Conservation (phyloP, 139 green algal genomes). For the Chlorella sp. region DNA sequence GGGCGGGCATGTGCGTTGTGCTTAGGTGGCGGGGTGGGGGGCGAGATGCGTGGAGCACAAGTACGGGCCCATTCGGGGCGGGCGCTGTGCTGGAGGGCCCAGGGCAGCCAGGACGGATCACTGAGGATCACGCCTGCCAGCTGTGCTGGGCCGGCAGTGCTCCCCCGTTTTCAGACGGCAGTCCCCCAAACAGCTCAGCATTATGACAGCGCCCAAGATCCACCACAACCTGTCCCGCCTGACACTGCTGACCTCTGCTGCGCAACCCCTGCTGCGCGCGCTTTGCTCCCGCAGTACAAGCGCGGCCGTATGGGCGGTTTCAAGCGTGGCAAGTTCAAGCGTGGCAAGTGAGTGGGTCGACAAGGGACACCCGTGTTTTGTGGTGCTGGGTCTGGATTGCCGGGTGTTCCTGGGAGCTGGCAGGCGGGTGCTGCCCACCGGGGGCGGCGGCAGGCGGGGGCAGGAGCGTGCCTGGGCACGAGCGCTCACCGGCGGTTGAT, state of each 20-base stretch:
- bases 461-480: not conserved
- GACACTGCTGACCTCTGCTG: not conserved
- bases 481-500: not conserved
- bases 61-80: too few species aligned
- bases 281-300: slow-evolving; percentile 19
- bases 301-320: slow-evolving; percentile 7
- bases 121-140: too few species aligned
- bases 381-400: too few species aligned
- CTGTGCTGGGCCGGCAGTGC: too few species aligned
- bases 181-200: too few species aligned
- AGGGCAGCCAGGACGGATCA: too few species aligned
- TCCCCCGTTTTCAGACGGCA: too few species aligned
- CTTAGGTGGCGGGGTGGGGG: not conserved
- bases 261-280: not conserved
- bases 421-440: not conserved
- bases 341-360: not conserved
- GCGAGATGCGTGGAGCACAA: too few species aligned
- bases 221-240: not conserved
- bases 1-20: not conserved
- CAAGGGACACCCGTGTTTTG: not conserved
- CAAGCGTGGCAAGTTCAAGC: slow-evolving; percentile 30
- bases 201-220: too few species aligned
- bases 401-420: not conserved
- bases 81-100: too few species aligned
- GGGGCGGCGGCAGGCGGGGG: not conserved